Percentiles rank a stretch among this genome's conserved stretches.
Conservation (phyloP, 2,329 filamentous ascomycete species). For the Paecilomyces formosus region DNA sequence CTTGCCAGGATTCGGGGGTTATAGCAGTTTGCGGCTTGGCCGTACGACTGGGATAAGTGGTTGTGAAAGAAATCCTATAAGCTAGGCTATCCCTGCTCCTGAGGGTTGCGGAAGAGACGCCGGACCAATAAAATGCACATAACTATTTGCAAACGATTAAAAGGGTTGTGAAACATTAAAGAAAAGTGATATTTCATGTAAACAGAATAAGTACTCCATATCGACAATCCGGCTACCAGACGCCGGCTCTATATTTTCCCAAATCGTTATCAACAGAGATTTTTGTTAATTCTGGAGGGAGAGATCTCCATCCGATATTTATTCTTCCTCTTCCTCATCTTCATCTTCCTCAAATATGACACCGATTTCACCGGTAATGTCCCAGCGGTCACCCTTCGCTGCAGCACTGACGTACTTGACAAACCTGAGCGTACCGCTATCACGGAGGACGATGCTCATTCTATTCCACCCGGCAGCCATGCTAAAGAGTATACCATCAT, state of each 20-base stretch:
- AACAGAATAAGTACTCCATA: not conserved
- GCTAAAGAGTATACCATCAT: conserved; percentile 65
- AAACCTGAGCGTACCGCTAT: conserved; percentile 80
- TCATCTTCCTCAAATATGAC: conserved; percentile 54
- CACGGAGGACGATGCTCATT: conserved; percentile 80
- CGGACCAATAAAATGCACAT: not conserved
- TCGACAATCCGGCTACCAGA: not conserved
- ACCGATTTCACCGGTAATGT: conserved; percentile 72
- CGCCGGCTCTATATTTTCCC: not conserved
- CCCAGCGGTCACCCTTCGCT: conserved; percentile 86
- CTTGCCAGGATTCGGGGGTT: not conserved
- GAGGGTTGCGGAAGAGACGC: not conserved
- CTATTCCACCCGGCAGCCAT: conserved; percentile 77
- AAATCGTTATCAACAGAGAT: conserved; percentile 35
- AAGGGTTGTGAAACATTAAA: not conserved
- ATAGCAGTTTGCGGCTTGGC: not conserved
- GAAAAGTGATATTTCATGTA: not conserved
- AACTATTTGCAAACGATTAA: not conserved
- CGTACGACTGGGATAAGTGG: not conserved
- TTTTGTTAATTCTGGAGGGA: not conserved
- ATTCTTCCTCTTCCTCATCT: conserved; percentile 27
- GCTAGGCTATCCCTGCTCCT: not conserved
- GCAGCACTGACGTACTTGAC: conserved; percentile 87
- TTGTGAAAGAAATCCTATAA: not conserved
- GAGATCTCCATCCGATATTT: conserved; percentile 1